These are phyloP conservation scores for Epichloe scottii DNA, from an alignment of 2,329 filamentous ascomycete species.

Conservation along the genomic window DNA sequence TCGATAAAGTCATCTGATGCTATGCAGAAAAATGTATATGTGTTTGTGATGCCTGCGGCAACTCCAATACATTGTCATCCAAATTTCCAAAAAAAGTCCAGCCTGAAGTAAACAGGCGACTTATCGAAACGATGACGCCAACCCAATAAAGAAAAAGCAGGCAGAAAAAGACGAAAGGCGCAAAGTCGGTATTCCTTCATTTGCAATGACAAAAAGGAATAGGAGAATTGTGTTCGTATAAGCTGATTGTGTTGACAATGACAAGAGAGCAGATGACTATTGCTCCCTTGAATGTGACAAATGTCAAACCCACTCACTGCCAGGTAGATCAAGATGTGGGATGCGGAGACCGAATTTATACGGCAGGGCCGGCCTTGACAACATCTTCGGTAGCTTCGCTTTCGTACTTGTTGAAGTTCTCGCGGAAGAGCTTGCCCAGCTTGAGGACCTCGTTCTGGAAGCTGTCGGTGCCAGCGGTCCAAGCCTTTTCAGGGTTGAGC, in stretches of 20 bases:
- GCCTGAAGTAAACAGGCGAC: background rate
- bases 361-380: conserved; percentile 48
- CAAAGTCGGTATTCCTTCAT: background rate
- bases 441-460: conserved; percentile 85
- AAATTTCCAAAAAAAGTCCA: background rate
- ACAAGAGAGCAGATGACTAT: background rate
- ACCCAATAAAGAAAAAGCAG: background rate
- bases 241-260: background rate
- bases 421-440: conserved; percentile 77
- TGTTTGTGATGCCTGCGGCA: background rate
- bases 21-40: background rate
- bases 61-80: background rate
- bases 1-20: background rate
- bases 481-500: conserved; percentile 86
- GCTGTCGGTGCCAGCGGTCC: conserved; percentile 69
- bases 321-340: background rate
- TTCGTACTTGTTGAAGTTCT: conserved; percentile 97
- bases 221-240: background rate
- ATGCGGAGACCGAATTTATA: conserved; percentile 13
- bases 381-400: conserved; percentile 72
- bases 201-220: background rate
- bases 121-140: background rate
- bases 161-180: background rate
- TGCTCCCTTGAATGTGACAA: background rate
- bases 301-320: background rate